These are phyloP conservation scores for Scenedesmus sp. DNA, from an alignment of 163 green algal species.

Conservation along the genomic window DNA sequence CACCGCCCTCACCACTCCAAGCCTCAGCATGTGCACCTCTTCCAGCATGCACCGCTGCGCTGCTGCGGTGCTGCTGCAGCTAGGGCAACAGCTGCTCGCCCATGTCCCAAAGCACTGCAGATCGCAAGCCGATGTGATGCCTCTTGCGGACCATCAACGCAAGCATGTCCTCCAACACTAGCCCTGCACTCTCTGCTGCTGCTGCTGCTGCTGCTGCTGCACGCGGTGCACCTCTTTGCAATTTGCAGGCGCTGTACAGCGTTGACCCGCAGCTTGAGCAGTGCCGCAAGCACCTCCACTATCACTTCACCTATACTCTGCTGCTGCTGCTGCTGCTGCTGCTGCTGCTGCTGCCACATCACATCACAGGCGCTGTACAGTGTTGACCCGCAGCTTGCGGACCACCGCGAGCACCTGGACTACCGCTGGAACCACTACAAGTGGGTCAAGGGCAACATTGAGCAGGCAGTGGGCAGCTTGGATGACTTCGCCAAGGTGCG, in stretches of 20 bases:
- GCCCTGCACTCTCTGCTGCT: background rate
- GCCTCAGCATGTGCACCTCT: too few species aligned
- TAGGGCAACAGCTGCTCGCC: too few species aligned
- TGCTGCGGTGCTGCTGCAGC: background rate
- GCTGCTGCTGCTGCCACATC: too few species aligned
- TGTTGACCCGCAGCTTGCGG: conserved; percentile 63
- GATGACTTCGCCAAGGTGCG: conserved; percentile 72
- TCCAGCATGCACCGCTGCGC: background rate
- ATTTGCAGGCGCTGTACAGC: too few species aligned
- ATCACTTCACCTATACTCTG: background rate
- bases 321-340: conserved; percentile 24
- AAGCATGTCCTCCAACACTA: background rate
- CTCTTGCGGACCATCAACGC: too few species aligned
- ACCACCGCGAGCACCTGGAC: conserved; percentile 73
- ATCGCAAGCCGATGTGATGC: too few species aligned
- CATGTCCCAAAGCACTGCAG: too few species aligned
- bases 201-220: conserved; percentile 16
- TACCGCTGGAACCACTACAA: conserved; percentile 72
- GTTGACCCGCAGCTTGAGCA: too few species aligned
- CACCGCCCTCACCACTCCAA: too few species aligned
- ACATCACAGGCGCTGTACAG: conserved; percentile 58
- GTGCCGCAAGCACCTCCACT: background rate
- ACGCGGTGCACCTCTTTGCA: too few species aligned
- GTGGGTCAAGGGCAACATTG: conserved; percentile 65
- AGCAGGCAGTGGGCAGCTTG: conserved; percentile 71